Conservation (phyloP, 306 rosid genomes). For the Lathyrus aphaca region DNA sequence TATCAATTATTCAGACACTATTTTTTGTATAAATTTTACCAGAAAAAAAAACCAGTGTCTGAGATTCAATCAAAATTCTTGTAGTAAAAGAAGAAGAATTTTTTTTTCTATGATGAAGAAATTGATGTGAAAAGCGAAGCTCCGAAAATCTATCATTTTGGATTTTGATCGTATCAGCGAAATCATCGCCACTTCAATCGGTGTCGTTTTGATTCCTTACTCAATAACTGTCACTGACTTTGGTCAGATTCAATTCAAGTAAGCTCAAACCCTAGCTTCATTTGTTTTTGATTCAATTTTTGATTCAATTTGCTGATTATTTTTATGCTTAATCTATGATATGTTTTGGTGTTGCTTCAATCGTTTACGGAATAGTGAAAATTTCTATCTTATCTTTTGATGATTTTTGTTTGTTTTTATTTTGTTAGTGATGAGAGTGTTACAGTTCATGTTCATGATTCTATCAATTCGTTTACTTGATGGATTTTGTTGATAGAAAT, state of each 20-base stretch:
- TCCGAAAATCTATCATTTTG: slow-evolving; percentile 10
- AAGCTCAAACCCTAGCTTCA: slow-evolving; percentile 60
- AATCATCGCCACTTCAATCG: slow-evolving; percentile 45
- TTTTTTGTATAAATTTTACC: background rate
- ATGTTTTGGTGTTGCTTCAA: background rate
- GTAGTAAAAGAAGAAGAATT: slow-evolving; percentile 7
- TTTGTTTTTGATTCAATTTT: slow-evolving; percentile 10
- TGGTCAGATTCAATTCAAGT: slow-evolving; percentile 64
- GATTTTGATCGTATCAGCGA: slow-evolving; percentile 11
- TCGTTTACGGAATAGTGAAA: background rate
- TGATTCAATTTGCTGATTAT: background rate
- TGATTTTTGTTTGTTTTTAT: background rate
- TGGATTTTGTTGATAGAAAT: slow-evolving; percentile 8
- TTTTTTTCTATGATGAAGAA: background rate
- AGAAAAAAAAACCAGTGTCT: background rate
- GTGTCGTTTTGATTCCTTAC: slow-evolving; percentile 37
- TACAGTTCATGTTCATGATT: background rate
- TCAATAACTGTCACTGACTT: slow-evolving; percentile 20
- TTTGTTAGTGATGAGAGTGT: background rate
- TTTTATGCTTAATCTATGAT: background rate
- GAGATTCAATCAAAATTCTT: slow-evolving; percentile 12
- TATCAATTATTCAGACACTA: too few species aligned
- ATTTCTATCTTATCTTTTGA: background rate
- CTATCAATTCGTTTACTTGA: slow-evolving; percentile 1
- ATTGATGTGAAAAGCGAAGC: slow-evolving; percentile 3